Conservation (phyloP, 768 basidiomycete genomes). For the Wakefieldia striispora region DNA sequence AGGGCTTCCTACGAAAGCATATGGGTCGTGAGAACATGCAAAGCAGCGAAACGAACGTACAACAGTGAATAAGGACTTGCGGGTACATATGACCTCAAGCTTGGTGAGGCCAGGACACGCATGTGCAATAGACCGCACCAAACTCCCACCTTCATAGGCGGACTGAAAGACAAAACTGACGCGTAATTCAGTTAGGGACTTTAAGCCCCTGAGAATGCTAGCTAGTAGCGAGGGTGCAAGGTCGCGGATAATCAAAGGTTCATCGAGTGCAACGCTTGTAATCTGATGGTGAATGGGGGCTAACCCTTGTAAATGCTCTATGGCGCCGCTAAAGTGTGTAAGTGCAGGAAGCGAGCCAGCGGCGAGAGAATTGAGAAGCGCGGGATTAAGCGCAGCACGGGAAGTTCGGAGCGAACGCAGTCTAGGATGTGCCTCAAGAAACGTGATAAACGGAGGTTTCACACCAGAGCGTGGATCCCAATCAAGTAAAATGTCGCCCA, state of each 20-base stretch:
- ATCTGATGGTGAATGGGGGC: constrained; percentile 47
- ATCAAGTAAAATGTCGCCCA: constrained; percentile 68
- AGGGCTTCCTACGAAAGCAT: constrained; percentile 37
- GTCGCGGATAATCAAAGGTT: constrained; percentile 66
- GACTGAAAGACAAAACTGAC: constrained; percentile 69
- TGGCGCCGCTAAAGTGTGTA: constrained; percentile 62
- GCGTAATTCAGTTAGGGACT: constrained; percentile 54
- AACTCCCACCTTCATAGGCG: constrained; percentile 69
- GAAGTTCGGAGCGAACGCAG: constrained; percentile 53
- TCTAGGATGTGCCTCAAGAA: constrained; percentile 62
- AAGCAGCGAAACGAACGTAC: constrained; percentile 35
- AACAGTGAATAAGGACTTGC: constrained; percentile 71
- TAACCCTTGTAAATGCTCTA: constrained; percentile 64
- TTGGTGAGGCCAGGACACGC: constrained; percentile 64
- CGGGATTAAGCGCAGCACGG: constrained; percentile 50
- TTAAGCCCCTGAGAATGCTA: constrained; percentile 55
- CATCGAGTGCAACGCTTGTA: constrained; percentile 58
- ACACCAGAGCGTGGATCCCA: constrained; percentile 42
- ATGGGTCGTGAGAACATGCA: neutral
- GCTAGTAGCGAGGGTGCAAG: constrained; percentile 61
- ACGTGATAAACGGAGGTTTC: constrained; percentile 60
- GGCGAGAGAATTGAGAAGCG: constrained; percentile 50
- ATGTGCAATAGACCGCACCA: constrained; percentile 63
- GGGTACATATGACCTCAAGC: constrained; percentile 63
- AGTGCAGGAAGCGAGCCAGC: constrained; percentile 46